Conservation (phyloP, 768 basidiomycete genomes). For the Leccinum uliginosum region DNA sequence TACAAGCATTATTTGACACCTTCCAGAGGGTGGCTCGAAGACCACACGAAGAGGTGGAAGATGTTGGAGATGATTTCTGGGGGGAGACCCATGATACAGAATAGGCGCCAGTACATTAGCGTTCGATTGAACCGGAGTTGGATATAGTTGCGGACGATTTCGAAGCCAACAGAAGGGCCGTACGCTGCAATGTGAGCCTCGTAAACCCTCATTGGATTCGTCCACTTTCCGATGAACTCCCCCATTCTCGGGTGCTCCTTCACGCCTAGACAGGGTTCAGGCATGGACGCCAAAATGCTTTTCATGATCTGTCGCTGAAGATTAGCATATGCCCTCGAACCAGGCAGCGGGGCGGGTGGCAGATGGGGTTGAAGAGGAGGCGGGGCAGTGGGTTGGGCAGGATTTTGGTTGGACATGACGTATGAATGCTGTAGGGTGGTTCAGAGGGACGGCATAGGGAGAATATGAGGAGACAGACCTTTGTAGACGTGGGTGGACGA, state of each 20-base stretch:
- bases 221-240: conserved; percentile 13
- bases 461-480: conserved; percentile 1
- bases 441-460: neutral
- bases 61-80: conserved; percentile 62
- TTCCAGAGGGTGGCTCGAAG: conserved; percentile 32
- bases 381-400: conserved; percentile 10
- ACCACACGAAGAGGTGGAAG: conserved; percentile 58
- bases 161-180: conserved; percentile 15
- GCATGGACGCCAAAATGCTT: conserved; percentile 12
- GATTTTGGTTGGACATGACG: conserved; percentile 15
- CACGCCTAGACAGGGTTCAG: conserved; percentile 15
- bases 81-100: conserved; percentile 61
- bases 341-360: conserved; percentile 15
- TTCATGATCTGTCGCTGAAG: conserved; percentile 19
- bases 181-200: conserved; percentile 18
- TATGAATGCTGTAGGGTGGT: conserved; percentile 3
- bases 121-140: conserved; percentile 17
- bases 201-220: conserved; percentile 7
- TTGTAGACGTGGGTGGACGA: neutral
- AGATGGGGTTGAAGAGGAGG: neutral
- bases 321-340: conserved; percentile 13
- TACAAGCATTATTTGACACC: conserved; percentile 41
- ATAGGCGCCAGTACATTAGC: conserved; percentile 37
- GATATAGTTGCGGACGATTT: conserved; percentile 15
- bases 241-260: neutral